Conservation (phyloP, 1,139 yeast species). For the Diutina sp. region DNA sequence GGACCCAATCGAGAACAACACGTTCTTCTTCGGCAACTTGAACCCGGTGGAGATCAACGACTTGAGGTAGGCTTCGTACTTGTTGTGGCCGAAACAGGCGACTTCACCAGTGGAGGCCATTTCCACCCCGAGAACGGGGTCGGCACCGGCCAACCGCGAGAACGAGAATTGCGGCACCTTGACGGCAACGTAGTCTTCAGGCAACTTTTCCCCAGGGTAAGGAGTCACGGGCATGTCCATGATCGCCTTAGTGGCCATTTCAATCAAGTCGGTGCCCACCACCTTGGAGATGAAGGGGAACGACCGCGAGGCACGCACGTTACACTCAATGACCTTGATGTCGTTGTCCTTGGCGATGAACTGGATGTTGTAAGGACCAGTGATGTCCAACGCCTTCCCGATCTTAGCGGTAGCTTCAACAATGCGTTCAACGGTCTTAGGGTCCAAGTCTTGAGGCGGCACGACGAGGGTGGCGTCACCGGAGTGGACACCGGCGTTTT, state of each 20-base stretch:
- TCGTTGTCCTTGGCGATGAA: conserved; percentile 87
- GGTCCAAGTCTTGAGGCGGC: conserved; percentile 93
- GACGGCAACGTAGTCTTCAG: conserved; percentile 90
- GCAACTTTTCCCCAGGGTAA: conserved; percentile 79
- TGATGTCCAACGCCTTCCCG: conserved; percentile 88
- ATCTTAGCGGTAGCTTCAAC: conserved; percentile 94
- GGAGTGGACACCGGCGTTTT: conserved; percentile 98
- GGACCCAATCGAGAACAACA: conserved; percentile 91
- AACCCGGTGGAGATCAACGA: conserved; percentile 92
- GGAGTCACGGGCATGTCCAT: conserved; percentile 81
- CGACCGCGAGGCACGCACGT: conserved; percentile 95
- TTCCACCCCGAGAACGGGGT: conserved; percentile 96
- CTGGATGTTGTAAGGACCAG: conserved; percentile 98
- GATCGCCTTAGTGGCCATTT: conserved; percentile 94
- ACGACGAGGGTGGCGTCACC: conserved; percentile 98
- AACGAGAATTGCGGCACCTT: conserved; percentile 98
- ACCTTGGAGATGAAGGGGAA: conserved; percentile 98
- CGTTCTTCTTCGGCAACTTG: conserved; percentile 89
- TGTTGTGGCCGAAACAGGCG: conserved; percentile 92
- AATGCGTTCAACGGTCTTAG: conserved; percentile 82
- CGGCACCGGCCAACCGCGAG: conserved; percentile 97
- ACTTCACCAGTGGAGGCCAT: conserved; percentile 99
- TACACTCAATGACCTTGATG: conserved; percentile 96
- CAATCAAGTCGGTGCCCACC: conserved; percentile 92
- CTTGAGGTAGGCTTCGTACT: conserved; percentile 94